Evolutionary conservation across 768 basidiomycete genomes (phyloP), one percentile per base, ranked within the genome.

Genomic region (Amanita inopinata): DNA sequence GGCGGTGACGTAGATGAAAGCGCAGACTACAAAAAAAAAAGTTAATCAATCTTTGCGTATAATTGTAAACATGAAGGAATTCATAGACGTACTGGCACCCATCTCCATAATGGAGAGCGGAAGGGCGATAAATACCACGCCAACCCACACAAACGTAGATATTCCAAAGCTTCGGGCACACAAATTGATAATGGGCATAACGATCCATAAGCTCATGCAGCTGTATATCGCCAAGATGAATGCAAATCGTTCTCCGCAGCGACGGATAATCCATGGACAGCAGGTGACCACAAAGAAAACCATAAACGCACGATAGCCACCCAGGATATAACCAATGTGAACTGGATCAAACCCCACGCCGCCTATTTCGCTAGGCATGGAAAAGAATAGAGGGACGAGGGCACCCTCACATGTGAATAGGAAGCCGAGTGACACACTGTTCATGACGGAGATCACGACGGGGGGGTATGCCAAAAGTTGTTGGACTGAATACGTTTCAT

Each of bases 1-100:
- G 3, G 73, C 74, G 6, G 73, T 67, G 46, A 86, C 77, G 48
- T 74, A 81, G 36, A 86, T 80, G 58, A 82, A 83, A 20, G 83
- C 58, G 36, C 79, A 74, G 17, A 80, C 83, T 83, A 40, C 12
- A 31, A 25, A 43, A 30, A 10, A 43, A 32, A 18, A 23, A 17
- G 12, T 28, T 6, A 7, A 28, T 28, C 27, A 28, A n/a, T 28
- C 23, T 19, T 12, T 28, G 23, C 2, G 17, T 19, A 31, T 8
- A 27, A 12, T 6, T 33, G 28, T 32, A 14, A 46, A 24, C 17
- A 1, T 31, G 19, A 22, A 38, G 17, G 27, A 28, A n/a, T n/a
- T n/a, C 7, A n/a, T 7, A n/a, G 14, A 53, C 80, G 53, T 46
- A 80, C 81, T 71, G 49, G 69, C 73, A 38, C 78, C 55, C 49